Evolutionary conservation across 768 basidiomycete genomes (phyloP), one percentile per base, ranked within the genome.

Genomic region (Collybiopsis confluens): DNA sequence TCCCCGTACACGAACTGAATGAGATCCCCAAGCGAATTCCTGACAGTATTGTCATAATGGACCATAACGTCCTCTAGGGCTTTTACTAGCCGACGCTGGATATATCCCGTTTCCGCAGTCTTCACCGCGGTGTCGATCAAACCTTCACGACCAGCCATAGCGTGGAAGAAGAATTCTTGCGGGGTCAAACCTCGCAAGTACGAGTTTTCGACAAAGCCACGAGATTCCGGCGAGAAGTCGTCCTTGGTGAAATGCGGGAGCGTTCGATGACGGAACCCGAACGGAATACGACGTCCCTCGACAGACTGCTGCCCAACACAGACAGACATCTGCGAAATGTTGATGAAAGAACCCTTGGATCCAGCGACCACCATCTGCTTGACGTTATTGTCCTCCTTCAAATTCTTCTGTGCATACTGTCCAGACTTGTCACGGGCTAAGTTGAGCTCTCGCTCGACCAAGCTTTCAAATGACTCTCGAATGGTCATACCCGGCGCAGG

Each of bases 361-460:
- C 97, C 97, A 9, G 97, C 95, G 5, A 96, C 92, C 65, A 98
- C 96, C 97, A 99, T 99, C 81, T 98, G 97, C 79, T 98, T 99
- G 75, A 98, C 95, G 62, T 98, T 98, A 78, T 99, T 98, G 73
- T 97, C 95, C 68, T 92, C 92, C 79, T 98, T 98, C 80, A 98
- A 76, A 65, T 88, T 88, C 73, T 93, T 88, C 73, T 98, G 93
- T n/a, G 95, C 96, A 42, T 87, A 90, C 66, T 93, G 92, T 76
- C 97, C 97, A 26, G 93, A 93, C 44, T 82, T 81, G 65, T 98
- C 97, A 78, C 95, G 93, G 59, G 96, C 97, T 69, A 87, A 75
- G 68, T 99, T 98, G 62, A 99, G 81, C 66, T 92, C 84, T 24
- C 84, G 84, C 64, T 97, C 92, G 46, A 98, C 93, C 62, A 81